These are phyloP conservation scores for Dacryopinax spathularia DNA, from an alignment of 768 basidiomycete species.

Conservation along the genomic window DNA sequence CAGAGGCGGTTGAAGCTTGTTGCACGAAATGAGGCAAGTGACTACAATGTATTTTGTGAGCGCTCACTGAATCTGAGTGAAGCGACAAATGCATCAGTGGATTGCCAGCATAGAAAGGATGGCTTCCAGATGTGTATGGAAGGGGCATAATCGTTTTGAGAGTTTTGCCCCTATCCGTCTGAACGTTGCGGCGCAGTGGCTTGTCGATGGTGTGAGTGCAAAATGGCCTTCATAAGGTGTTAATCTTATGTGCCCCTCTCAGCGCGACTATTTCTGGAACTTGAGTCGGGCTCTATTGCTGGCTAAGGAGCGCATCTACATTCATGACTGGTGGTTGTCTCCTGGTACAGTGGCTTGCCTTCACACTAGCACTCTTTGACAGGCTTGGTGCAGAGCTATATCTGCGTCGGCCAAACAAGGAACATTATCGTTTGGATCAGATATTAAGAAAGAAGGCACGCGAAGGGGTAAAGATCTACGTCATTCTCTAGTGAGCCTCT, in stretches of 20 bases:
- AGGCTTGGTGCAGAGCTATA: conserved; percentile 45
- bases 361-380: conserved; percentile 5
- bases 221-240: conserved; percentile 7
- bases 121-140: conserved; percentile 61
- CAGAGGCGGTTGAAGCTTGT: conserved; percentile 77
- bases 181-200: conserved; percentile 94
- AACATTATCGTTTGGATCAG: conserved; percentile 72
- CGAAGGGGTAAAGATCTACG: conserved; percentile 89
- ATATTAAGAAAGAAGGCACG: conserved; percentile 81
- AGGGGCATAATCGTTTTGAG: conserved; percentile 70
- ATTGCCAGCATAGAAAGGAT: conserved; percentile 80
- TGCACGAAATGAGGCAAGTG: conserved; percentile 68
- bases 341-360: conserved; percentile 38
- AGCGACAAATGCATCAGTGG: conserved; percentile 96
- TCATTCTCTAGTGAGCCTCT: conserved; percentile 72
- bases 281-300: conserved; percentile 78
- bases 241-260: conserved; percentile 1
- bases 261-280: conserved; percentile 99
- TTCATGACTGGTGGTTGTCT: conserved; percentile 98
- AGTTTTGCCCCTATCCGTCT: conserved; percentile 86
- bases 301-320: conserved; percentile 78
- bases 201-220: conserved; percentile 78
- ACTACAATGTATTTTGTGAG: not conserved
- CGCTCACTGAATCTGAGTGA: not conserved
- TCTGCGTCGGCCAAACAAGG: conserved; percentile 70